Evolutionary conservation across 257 asterid genomes (phyloP).

Genomic region (Przewalskia tangutica): DNA sequence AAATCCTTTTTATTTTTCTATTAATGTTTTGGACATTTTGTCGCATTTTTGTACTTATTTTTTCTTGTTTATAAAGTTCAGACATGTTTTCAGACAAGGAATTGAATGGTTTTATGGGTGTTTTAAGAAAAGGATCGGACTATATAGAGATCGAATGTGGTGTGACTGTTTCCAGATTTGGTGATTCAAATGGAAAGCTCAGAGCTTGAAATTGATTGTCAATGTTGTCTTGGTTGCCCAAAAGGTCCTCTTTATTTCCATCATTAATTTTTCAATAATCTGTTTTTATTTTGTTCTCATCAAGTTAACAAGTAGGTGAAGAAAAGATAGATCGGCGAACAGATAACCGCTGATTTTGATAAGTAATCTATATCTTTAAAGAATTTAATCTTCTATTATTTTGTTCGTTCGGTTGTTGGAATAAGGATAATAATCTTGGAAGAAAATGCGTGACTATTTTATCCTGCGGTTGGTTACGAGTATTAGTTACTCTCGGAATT

Average conservation of each 20-base stretch:
- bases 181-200: constrained; percentile 26
- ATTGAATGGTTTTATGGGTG: background rate
- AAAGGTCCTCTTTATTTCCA: constrained; percentile 3
- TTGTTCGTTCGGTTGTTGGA: too few relatives aligned
- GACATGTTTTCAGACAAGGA: constrained; percentile 3
- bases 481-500: too few relatives aligned
- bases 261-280: background rate
- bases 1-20: background rate
- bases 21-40: background rate
- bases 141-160: constrained; percentile 27
- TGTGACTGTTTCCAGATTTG: constrained; percentile 19
- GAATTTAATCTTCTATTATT: background rate
- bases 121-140: constrained; percentile 4
- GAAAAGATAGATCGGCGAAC: background rate
- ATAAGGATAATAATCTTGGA: background rate
- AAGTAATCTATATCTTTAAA: background rate
- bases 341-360: background rate
- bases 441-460: too few relatives aligned
- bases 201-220: constrained; percentile 26
- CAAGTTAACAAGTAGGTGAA: background rate
- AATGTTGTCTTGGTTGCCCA: constrained; percentile 13
- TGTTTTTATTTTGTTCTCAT: background rate
- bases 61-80: background rate
- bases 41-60: background rate
- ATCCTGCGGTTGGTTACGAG: too few relatives aligned